Conservation (phyloP, 2,329 filamentous ascomycete genomes). For the Phoma herbarum region DNA sequence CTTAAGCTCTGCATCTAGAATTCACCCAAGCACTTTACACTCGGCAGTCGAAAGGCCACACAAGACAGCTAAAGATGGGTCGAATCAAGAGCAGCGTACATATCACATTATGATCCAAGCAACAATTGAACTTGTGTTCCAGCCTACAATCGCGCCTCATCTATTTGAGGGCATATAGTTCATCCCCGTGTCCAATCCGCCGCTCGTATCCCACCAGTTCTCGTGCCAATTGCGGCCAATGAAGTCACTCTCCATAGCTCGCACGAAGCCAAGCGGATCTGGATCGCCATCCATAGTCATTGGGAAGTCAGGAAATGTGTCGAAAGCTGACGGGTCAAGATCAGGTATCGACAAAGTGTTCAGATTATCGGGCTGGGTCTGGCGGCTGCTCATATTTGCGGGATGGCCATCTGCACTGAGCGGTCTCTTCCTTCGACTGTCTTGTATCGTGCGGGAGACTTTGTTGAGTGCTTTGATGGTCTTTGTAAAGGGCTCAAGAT, state of each 20-base stretch:
- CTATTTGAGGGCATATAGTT: neutral
- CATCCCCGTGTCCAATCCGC: slow-evolving; percentile 3
- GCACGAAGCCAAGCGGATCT: slow-evolving; percentile 37
- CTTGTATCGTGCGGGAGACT: slow-evolving; percentile 39
- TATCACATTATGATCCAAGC: too few species aligned
- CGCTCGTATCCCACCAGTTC: slow-evolving; percentile 40
- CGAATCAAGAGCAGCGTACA: too few species aligned
- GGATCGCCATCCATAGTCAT: slow-evolving; percentile 30
- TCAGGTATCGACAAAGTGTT: slow-evolving; percentile 21
- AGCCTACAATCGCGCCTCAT: neutral
- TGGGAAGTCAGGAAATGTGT: slow-evolving; percentile 29
- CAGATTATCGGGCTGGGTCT: neutral
- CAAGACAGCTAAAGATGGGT: too few species aligned
- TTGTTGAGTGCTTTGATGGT: slow-evolving; percentile 44
- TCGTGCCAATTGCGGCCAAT: slow-evolving; percentile 42
- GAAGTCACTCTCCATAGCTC: slow-evolving; percentile 44
- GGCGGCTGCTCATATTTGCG: neutral
- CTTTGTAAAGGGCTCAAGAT: slow-evolving; percentile 10
- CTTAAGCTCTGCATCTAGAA: too few species aligned
- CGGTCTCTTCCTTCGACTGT: slow-evolving; percentile 22
- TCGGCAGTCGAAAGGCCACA: too few species aligned
- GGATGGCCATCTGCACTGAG: neutral
- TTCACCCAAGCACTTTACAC: too few species aligned
- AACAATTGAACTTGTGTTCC: neutral
- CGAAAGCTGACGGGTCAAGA: slow-evolving; percentile 29